Percentiles rank a stretch among this genome's conserved stretches.
Conservation (phyloP, 2,329 filamentous ascomycete species). For the Alternaria conjuncta region DNA sequence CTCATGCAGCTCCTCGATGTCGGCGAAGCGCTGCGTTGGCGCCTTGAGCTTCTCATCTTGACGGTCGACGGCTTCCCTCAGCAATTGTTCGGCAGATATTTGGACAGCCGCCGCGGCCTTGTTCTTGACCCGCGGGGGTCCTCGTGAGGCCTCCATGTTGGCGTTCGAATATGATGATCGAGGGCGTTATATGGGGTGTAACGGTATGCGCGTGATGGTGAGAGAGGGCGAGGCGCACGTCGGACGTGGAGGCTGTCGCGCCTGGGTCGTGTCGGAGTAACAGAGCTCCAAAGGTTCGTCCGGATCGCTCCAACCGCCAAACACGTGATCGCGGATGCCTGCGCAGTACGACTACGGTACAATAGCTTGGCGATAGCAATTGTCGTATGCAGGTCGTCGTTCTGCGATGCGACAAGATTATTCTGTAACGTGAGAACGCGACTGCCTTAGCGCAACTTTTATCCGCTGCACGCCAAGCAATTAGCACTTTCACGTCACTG, state of each 20-base stretch:
- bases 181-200: neutral
- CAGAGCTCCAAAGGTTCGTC: conserved; percentile 11
- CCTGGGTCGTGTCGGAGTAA: conserved; percentile 7
- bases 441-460: conserved; percentile 22
- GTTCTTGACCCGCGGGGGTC: conserved; percentile 96
- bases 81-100: conserved; percentile 95
- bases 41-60: conserved; percentile 88
- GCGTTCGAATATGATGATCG: neutral
- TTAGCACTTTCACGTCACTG: conserved; percentile 20
- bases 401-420: neutral
- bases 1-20: conserved; percentile 97
- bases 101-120: conserved; percentile 85
- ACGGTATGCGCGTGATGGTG: neutral
- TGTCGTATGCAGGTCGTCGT: neutral
- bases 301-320: conserved; percentile 4
- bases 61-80: conserved; percentile 95
- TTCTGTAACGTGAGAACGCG: conserved; percentile 6
- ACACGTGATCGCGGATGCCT: neutral
- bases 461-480: conserved; percentile 26
- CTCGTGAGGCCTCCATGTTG: conserved; percentile 84
- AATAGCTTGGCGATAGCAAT: neutral
- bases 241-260: neutral
- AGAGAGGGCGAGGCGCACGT: conserved; percentile 2
- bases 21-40: conserved; percentile 92
- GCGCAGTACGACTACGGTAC: neutral